Evolutionary conservation across 1,284 basidiomycete species (phyloP), one percentile per base, ranked within the genome.

Genomic region (Dichomitus squalens): DNA sequence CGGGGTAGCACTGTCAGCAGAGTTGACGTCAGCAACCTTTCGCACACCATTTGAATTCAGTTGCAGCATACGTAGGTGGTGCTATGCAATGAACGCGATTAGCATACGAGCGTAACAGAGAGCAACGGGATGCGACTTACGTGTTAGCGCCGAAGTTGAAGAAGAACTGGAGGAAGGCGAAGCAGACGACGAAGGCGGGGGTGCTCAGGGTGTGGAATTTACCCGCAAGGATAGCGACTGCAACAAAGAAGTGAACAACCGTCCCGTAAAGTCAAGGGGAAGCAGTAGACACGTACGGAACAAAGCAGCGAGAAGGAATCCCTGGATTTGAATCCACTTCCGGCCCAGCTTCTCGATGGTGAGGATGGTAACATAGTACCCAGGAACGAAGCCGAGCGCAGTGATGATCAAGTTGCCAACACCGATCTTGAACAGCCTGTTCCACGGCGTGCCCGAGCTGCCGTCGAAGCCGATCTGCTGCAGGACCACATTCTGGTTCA

Each of bases 91-190:
- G 29, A 49, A 14, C 14, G 35, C 29, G 11, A 31, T 6, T 12
- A 49, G 33, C 11, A 54, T 56, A 21, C 36, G 38, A 36, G 38
- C 40, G 36, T 8, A 8, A 7, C 52, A 20, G 20, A 31, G 5
- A 33, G 7, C 21, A 23, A 29, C 20, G 36, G 25, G 31, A 27
- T 2, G 49, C 23, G n/a, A 76, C 81, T 62, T 68, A 84, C 79
- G 89, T 81, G 75, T 95, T 96, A n/a, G 93, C 89, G n/a, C 92
- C 92, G 69, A 88, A 90, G 73, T 88, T 88, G 75, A 88, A 87
- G 76, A 88, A 88, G 76, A 88, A 88, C 77, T 88, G 83, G 34
- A 85, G 73, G 53, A 88, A 75, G 2, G 89, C 76, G 67, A 92
- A 87, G 74, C 83, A 84, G 66, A 90, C 88, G 60, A 92, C 80